Percentiles rank a stretch among this genome's conserved stretches.
Conservation (phyloP, 768 basidiomycete species). For the Pulveroboletus frians region DNA sequence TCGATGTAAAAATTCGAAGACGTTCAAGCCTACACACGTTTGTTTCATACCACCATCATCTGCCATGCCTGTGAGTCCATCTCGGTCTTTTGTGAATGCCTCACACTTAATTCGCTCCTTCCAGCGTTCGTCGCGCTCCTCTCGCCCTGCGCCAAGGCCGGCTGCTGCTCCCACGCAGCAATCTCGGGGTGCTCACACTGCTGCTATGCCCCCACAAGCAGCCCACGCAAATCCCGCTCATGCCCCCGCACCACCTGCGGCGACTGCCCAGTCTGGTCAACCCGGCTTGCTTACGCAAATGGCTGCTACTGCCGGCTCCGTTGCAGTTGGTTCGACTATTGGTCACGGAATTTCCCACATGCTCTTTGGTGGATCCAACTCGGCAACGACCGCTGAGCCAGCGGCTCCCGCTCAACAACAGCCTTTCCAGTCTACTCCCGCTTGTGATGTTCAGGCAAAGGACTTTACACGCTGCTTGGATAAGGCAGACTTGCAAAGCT, state of each 20-base stretch:
- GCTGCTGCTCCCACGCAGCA: constrained; percentile 46
- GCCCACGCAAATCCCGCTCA: constrained; percentile 41
- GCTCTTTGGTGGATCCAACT: constrained; percentile 73
- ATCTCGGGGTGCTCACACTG: constrained; percentile 44
- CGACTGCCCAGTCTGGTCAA: constrained; percentile 38
- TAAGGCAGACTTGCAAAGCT: constrained; percentile 71
- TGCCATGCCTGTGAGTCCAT: constrained; percentile 46
- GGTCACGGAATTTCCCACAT: constrained; percentile 88
- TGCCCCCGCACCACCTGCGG: constrained; percentile 36
- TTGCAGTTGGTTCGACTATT: constrained; percentile 81
- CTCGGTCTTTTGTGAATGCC: background rate
- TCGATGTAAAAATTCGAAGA: constrained; percentile 12
- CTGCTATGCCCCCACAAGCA: constrained; percentile 41
- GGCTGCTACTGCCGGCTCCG: constrained; percentile 88
- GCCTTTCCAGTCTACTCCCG: constrained; percentile 39
- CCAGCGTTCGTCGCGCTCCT: constrained; percentile 76
- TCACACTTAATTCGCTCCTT: background rate
- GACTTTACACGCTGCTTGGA: constrained; percentile 86
- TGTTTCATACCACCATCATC: constrained; percentile 16
- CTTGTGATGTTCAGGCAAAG: constrained; percentile 79
- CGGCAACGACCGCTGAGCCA: constrained; percentile 40
- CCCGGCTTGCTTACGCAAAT: constrained; percentile 80
- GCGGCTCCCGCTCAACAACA: constrained; percentile 46
- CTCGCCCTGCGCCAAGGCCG: constrained; percentile 53
- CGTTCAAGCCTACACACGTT: constrained; percentile 5